Conservation (phyloP, 495 filamentous ascomycete genomes). For the Penicillium crystallinum region DNA sequence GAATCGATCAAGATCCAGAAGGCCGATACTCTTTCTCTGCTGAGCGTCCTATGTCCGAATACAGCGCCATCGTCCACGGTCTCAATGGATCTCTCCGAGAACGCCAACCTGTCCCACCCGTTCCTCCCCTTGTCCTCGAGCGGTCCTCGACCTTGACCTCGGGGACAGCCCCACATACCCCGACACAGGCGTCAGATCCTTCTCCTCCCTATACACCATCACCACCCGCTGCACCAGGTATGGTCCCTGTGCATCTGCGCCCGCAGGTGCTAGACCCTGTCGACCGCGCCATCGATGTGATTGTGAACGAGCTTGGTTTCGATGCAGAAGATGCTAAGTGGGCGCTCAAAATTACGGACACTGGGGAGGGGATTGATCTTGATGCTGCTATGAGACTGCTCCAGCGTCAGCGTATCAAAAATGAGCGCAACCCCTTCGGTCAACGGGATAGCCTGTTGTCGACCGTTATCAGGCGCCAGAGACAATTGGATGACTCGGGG, state of each 20-base stretch:
- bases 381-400: conserved; percentile 41
- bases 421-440: conserved; percentile 15
- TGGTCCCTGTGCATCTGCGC: conserved; percentile 17
- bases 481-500: conserved; percentile 26
- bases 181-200: background rate
- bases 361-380: conserved; percentile 46
- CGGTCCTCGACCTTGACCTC: conserved; percentile 12
- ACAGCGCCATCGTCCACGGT: conserved; percentile 32
- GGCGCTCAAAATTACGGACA: conserved; percentile 50
- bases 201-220: background rate
- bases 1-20: conserved; percentile 23
- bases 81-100: conserved; percentile 18
- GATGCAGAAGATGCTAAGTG: conserved; percentile 44
- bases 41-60: conserved; percentile 46
- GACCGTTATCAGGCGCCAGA: conserved; percentile 28
- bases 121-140: conserved; percentile 10
- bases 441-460: conserved; percentile 18
- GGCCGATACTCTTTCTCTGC: conserved; percentile 29
- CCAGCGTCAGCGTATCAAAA: conserved; percentile 37
- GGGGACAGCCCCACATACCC: conserved; percentile 10
- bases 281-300: conserved; percentile 43
- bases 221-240: conserved; percentile 1
- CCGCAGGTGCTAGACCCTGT: conserved; percentile 50
- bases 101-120: conserved; percentile 11
- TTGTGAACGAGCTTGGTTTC: conserved; percentile 48